phyloP scores from a whole-genome alignment of 805 yeast species.

The Dipodascopsis uninucleata region DNA sequence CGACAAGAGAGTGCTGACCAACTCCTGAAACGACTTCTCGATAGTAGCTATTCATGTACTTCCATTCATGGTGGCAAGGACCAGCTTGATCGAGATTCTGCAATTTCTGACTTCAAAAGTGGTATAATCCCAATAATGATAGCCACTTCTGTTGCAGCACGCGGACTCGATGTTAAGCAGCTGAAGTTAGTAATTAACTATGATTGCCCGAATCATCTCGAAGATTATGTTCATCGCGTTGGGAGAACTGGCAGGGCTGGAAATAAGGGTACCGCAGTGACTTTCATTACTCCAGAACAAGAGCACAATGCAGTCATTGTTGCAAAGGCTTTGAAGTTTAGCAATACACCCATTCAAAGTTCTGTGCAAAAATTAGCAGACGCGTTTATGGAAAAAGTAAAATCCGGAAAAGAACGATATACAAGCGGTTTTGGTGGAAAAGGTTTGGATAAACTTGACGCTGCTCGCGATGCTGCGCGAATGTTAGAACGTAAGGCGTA shows the following conservation, averaged over 20 bases:
- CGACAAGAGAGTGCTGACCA: constrained; percentile 83
- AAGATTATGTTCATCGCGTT: constrained; percentile 93
- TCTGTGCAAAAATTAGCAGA: constrained; percentile 51
- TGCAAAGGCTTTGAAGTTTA: constrained; percentile 60
- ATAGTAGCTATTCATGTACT: constrained; percentile 54
- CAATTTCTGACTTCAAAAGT: constrained; percentile 63
- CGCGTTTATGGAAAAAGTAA: constrained; percentile 56
- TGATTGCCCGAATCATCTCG: constrained; percentile 82
- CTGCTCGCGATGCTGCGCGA: constrained; percentile 50
- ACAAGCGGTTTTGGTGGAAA: constrained; percentile 86
- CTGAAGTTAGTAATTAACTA: constrained; percentile 76
- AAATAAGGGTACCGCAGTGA: constrained; percentile 65
- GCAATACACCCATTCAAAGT: constrained; percentile 53
- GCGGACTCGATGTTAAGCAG: constrained; percentile 91
- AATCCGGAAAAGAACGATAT: constrained; percentile 60
- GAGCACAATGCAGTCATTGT: constrained; percentile 64
- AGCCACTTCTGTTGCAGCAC: constrained; percentile 91
- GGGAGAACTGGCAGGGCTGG: constrained; percentile 97
- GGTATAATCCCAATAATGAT: constrained; percentile 61
- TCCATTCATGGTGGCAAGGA: constrained; percentile 92
- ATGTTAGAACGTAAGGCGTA: constrained; percentile 49
- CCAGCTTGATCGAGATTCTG: constrained; percentile 73
- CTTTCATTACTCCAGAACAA: constrained; percentile 63
- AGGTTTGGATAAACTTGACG: constrained; percentile 77
- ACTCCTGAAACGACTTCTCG: constrained; percentile 51